A percentile compares a stretch with the other conserved stretches of the same genome.
These are phyloP conservation scores for Rhododendron ferrugineum DNA, from an alignment of 148 eudicot genomes.

Conservation along the genomic window DNA sequence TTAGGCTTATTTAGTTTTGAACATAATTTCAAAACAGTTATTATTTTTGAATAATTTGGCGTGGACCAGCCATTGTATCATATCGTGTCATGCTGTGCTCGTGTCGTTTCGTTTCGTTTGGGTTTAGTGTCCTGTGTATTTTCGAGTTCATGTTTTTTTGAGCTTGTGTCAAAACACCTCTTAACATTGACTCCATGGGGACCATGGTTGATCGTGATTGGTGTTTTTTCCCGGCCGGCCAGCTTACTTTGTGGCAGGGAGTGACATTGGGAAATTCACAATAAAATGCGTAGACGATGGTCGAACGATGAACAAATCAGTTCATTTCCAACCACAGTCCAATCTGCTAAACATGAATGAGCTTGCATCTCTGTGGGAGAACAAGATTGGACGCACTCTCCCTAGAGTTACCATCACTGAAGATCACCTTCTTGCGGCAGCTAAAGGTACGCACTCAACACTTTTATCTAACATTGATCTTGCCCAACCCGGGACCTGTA, in stretches of 20 bases:
- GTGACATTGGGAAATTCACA: slow-evolving; percentile 43
- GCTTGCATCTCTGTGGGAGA: slow-evolving; percentile 47
- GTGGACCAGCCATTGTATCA: no score
- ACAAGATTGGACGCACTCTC: slow-evolving; percentile 30
- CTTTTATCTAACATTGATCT: neutral
- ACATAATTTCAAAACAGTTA: no score
- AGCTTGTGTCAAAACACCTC: no score
- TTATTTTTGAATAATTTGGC: no score
- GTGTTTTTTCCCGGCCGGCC: slow-evolving; percentile 4
- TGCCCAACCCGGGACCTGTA: neutral
- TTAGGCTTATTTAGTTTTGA: no score
- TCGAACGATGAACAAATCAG: slow-evolving; percentile 33
- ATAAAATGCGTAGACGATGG: slow-evolving; percentile 26
- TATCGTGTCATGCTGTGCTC: no score
- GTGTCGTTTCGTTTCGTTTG: no score
- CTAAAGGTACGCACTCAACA: slow-evolving; percentile 18
- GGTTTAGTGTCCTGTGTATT: no score
- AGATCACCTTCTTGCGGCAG: slow-evolving; percentile 25
- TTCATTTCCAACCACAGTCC: slow-evolving; percentile 36
- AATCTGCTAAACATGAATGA: slow-evolving; percentile 41
- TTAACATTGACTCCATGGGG: no score
- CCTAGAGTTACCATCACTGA: slow-evolving; percentile 37
- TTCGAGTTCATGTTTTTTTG: no score
- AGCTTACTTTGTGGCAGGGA: slow-evolving; percentile 43
- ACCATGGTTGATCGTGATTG: no score